Evolutionary conservation across 345 rosid genomes (phyloP).

Genomic region (Lumnitzera racemosa): DNA sequence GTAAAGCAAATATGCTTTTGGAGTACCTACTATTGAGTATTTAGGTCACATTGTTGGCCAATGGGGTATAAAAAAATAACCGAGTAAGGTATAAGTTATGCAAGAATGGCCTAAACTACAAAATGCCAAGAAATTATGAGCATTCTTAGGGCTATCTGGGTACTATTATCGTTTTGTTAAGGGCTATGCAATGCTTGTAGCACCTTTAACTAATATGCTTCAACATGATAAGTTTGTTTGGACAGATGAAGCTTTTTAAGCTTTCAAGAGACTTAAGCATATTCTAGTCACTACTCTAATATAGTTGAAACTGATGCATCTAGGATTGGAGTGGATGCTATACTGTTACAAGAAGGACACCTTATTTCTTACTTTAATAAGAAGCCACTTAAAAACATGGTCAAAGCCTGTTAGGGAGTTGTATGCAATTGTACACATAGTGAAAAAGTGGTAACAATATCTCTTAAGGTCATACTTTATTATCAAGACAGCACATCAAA

Average conservation of each 20-base stretch:
- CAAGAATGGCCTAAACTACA: neutral
- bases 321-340: neutral
- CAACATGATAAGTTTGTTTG: neutral
- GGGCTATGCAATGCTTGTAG: neutral
- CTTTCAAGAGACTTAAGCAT: neutral
- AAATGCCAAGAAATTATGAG: neutral
- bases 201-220: neutral
- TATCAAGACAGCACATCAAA: neutral
- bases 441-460: neutral
- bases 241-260: neutral
- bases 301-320: neutral
- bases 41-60: neutral
- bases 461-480: neutral
- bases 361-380: neutral
- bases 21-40: neutral
- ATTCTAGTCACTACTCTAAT: neutral
- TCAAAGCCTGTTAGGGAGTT: neutral
- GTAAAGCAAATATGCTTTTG: neutral
- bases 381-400: neutral
- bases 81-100: neutral
- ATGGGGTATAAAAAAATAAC: neutral
- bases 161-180: neutral
- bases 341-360: neutral
- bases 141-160: conserved; percentile 1
- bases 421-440: neutral